Conservation (phyloP, 2,329 filamentous ascomycete species). For the Ophiostoma triangulosporum region DNA sequence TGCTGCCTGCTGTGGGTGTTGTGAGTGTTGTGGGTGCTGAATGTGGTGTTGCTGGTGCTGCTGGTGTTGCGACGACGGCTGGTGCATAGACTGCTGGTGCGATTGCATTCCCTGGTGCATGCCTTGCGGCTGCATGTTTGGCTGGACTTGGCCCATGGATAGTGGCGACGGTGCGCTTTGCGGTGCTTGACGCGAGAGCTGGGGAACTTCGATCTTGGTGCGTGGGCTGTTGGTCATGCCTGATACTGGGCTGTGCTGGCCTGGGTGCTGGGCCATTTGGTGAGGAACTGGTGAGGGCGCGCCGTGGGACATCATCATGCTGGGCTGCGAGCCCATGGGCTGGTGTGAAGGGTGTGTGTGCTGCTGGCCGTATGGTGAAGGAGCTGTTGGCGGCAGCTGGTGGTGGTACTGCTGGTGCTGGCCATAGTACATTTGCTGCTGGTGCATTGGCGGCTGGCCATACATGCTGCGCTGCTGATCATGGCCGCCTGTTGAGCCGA, state of each 20-base stretch:
- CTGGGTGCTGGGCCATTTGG: constrained; percentile 45
- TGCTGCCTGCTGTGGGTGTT: constrained; percentile 15
- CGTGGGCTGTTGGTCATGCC: constrained; percentile 49
- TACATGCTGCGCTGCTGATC: constrained; percentile 86
- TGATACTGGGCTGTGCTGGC: constrained; percentile 40
- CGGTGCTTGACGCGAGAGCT: constrained; percentile 42
- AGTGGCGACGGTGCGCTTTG: constrained; percentile 12
- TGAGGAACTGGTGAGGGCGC: constrained; percentile 32
- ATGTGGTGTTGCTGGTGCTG: constrained; percentile 15
- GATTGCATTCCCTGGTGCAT: constrained; percentile 20
- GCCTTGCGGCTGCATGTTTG: constrained; percentile 24
- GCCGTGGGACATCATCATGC: constrained; percentile 53
- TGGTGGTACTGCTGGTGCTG: constrained; percentile 50
- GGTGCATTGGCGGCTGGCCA: constrained; percentile 62
- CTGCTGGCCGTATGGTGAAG: constrained; percentile 49
- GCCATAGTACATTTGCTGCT: constrained; percentile 66
- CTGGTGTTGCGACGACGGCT: too few species aligned
- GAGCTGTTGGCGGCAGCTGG: constrained; percentile 48
- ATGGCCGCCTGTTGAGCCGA: constrained; percentile 77
- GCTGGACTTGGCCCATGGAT: constrained; percentile 14
- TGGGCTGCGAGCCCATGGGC: constrained; percentile 50
- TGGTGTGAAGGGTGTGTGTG: constrained; percentile 41
- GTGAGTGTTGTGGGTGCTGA: constrained; percentile 9
- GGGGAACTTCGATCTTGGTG: constrained; percentile 50
- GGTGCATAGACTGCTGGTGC: constrained; percentile 6